Evolutionary conservation across 352 stramenopile genomes (phyloP).

Genomic region (Globisporangium parvum): DNA sequence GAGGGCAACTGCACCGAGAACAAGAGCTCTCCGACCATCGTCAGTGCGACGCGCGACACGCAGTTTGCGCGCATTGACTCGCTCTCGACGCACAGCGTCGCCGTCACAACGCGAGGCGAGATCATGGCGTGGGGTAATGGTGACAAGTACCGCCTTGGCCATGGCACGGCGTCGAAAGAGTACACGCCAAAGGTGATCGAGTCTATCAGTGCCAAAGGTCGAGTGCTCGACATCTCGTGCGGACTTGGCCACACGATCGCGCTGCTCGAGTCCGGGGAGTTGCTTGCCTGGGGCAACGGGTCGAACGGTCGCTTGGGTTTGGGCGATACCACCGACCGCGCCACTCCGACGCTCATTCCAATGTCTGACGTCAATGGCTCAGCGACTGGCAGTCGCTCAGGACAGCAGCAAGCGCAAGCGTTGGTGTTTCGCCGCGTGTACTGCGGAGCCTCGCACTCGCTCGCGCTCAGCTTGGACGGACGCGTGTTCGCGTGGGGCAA

Average conservation of each 20-base stretch:
- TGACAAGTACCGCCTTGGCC: constrained; percentile 75
- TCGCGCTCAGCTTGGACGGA: constrained; percentile 56
- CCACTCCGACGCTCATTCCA: constrained; percentile 27
- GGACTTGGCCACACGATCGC: constrained; percentile 64
- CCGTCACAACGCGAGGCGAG: constrained; percentile 55
- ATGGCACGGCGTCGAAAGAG: constrained; percentile 68
- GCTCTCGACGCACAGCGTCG: constrained; percentile 77
- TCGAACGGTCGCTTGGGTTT: constrained; percentile 79
- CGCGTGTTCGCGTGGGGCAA: constrained; percentile 67
- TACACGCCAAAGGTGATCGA: constrained; percentile 62
- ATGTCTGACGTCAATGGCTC: background rate
- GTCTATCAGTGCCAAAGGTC: constrained; percentile 47
- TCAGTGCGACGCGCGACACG: constrained; percentile 43
- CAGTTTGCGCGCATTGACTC: constrained; percentile 71
- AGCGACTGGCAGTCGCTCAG: background rate
- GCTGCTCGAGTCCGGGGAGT: constrained; percentile 47
- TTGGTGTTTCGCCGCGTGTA: constrained; percentile 36
- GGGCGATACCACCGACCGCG: constrained; percentile 70
- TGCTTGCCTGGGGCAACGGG: constrained; percentile 83
- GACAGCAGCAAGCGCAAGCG: background rate
- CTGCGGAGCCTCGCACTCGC: constrained; percentile 72
- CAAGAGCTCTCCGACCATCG: constrained; percentile 58
- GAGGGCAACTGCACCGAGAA: constrained; percentile 84
- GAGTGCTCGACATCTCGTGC: constrained; percentile 52
- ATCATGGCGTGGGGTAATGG: constrained; percentile 81